phyloP scores from a whole-genome alignment of 192 early-diverging fungal genomes.

The Dimargaris xerosporica region DNA sequence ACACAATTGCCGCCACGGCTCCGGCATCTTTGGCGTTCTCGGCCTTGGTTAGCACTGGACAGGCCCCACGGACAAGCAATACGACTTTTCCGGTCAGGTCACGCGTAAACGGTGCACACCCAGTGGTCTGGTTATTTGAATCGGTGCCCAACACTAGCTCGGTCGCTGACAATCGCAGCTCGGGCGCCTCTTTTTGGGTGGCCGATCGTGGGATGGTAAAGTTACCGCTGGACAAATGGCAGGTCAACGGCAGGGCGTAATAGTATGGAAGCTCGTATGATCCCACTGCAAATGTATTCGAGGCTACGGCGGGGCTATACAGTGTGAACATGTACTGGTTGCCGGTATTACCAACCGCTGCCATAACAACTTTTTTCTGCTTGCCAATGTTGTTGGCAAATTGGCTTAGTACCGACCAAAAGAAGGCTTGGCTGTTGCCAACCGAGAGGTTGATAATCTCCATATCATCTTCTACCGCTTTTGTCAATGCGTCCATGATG shows the following conservation, averaged over 20 bases:
- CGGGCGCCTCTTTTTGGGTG: background rate
- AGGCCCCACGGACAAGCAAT: constrained; percentile 52
- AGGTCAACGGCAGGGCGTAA: constrained; percentile 19
- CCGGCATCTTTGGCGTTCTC: constrained; percentile 34
- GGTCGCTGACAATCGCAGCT: constrained; percentile 11
- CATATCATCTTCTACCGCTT: constrained; percentile 49
- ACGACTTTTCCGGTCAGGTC: constrained; percentile 32
- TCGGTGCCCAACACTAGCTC: constrained; percentile 28
- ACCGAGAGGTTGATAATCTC: constrained; percentile 78
- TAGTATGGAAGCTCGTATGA: constrained; percentile 28
- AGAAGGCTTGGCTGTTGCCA: constrained; percentile 47
- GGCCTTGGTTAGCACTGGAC: constrained; percentile 48
- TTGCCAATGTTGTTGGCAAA: constrained; percentile 32
- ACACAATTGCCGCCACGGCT: constrained; percentile 49
- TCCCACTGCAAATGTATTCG: constrained; percentile 38
- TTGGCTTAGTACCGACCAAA: constrained; percentile 41
- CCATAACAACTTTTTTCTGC: constrained; percentile 32
- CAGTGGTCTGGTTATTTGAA: constrained; percentile 33
- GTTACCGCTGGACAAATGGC: constrained; percentile 9
- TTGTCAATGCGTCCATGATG: constrained; percentile 59
- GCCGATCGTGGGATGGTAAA: constrained; percentile 13
- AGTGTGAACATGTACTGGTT: constrained; percentile 41
- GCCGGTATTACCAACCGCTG: constrained; percentile 52
- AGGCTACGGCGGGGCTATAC: constrained; percentile 39
- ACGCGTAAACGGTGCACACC: constrained; percentile 27